These are phyloP conservation scores for Apophysomyces elegans DNA, from an alignment of 371 early-diverging fungal species.

Conservation along the genomic window DNA sequence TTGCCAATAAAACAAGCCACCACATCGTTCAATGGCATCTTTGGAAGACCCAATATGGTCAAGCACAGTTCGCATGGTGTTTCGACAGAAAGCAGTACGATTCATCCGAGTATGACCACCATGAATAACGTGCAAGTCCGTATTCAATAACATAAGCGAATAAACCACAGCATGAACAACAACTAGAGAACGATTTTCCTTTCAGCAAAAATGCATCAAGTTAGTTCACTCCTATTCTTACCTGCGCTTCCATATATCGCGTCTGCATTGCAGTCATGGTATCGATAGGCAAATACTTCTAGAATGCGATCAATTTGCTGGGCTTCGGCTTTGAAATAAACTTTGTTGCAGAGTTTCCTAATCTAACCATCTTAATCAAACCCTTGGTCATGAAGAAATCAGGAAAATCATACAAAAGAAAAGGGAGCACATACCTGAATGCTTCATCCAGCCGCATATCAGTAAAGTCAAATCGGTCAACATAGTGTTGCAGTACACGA, in stretches of 20 bases:
- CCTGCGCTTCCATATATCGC: slow-evolving; percentile 44
- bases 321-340: slow-evolving; percentile 87
- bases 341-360: slow-evolving; percentile 71
- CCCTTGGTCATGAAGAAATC: slow-evolving; percentile 39
- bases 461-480: slow-evolving; percentile 75
- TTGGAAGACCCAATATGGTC: slow-evolving; percentile 29
- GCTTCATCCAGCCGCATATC: slow-evolving; percentile 71
- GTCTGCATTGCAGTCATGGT: slow-evolving; percentile 73
- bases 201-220: neutral
- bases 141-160: slow-evolving; percentile 87
- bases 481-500: slow-evolving; percentile 48
- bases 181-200: slow-evolving; percentile 30
- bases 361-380: slow-evolving; percentile 52
- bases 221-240: slow-evolving; percentile 12
- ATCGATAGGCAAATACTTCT: slow-evolving; percentile 74
- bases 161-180: slow-evolving; percentile 84
- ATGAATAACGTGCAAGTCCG: slow-evolving; percentile 83
- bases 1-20: slow-evolving; percentile 17
- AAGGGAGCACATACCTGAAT: slow-evolving; percentile 52
- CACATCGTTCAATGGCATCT: neutral
- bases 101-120: slow-evolving; percentile 56
- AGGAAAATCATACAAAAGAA: slow-evolving; percentile 36
- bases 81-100: slow-evolving; percentile 49
- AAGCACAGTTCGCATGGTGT: slow-evolving; percentile 52
- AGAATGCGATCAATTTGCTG: slow-evolving; percentile 88